Conservation (phyloP, 176 grass and related monocot species). For the Tillandsia leiboldiana region DNA sequence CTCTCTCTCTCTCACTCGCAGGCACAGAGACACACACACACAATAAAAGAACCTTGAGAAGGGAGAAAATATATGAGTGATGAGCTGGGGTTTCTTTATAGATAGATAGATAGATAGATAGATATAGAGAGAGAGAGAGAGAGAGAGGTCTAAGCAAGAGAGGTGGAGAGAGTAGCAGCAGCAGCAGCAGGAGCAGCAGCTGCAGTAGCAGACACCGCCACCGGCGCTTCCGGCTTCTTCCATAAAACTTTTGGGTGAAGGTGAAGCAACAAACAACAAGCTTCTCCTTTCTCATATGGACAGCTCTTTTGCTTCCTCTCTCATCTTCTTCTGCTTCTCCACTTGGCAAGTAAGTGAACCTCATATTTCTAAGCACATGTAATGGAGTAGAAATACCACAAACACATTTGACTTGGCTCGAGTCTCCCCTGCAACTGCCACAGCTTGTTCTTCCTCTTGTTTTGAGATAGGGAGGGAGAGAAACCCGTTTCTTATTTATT, state of each 20-base stretch:
- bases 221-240: conserved; percentile 30
- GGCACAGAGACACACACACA: no score
- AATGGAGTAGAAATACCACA: no score
- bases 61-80: no score
- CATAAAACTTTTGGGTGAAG: conserved; percentile 47
- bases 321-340: background rate
- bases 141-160: background rate
- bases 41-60: no score
- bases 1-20: no score
- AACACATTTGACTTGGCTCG: background rate
- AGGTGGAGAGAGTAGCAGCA: background rate
- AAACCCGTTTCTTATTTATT: no score
- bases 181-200: background rate
- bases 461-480: no score
- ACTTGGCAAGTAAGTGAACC: background rate
- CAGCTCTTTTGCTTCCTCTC: conserved; percentile 8
- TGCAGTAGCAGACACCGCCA: conserved; percentile 2
- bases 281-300: conserved; percentile 50
- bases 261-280: conserved; percentile 27
- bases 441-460: no score
- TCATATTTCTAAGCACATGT: no score
- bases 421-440: no score
- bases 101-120: no score
- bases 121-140: background rate
- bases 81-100: no score